Conservation (phyloP, 176 grass and related monocot species). For the Miscanthus lutarioriparius region DNA sequence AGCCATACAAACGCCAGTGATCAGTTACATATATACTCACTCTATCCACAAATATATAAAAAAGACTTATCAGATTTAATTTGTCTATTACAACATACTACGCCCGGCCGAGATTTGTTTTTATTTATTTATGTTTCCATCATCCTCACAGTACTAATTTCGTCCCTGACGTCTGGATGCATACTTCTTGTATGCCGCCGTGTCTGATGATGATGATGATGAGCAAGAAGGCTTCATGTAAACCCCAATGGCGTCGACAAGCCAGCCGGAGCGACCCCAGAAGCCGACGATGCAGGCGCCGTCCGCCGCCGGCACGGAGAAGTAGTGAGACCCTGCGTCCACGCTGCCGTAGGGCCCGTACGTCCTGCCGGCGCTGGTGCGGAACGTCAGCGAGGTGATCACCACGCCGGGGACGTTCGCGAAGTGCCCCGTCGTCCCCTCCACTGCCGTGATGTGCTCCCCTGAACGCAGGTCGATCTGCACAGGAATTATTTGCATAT, state of each 20-base stretch:
- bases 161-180: neutral
- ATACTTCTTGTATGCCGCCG: neutral
- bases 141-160: neutral
- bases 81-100: too few relatives aligned
- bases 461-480: neutral
- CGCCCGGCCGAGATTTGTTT: too few relatives aligned
- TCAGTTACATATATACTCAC: too few relatives aligned
- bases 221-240: neutral
- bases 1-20: neutral
- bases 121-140: too few relatives aligned
- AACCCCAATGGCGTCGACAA: constrained; percentile 22
- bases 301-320: constrained; percentile 1
- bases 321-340: neutral
- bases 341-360: constrained; percentile 8
- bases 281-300: constrained; percentile 31
- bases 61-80: too few relatives aligned
- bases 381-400: constrained; percentile 36
- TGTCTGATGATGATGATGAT: neutral
- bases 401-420: neutral
- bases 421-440: neutral
- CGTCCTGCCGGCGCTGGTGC: neutral
- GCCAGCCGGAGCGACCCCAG: constrained; percentile 40
- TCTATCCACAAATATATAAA: too few relatives aligned
- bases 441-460: neutral
- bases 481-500: neutral